Evolutionary conservation across 2,329 filamentous ascomycete species (phyloP).

Genomic region (Fusarium cyanostomum): DNA sequence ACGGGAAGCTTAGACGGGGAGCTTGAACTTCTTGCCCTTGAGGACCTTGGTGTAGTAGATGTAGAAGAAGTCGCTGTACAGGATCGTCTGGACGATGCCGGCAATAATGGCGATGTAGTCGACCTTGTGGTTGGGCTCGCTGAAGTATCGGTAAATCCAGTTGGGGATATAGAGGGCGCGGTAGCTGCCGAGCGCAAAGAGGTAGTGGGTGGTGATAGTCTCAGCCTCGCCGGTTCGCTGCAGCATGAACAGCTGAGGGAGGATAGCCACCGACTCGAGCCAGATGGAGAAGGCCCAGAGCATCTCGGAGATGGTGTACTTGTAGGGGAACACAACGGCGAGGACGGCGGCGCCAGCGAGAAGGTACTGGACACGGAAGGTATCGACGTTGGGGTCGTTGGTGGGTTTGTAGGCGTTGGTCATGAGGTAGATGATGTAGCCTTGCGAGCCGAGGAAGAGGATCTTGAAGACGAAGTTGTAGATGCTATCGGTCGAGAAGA

Average conservation of each 20-base stretch:
- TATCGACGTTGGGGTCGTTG: slow-evolving; percentile 96
- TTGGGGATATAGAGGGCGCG: slow-evolving; percentile 97
- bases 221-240: slow-evolving; percentile 97
- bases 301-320: slow-evolving; percentile 85
- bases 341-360: slow-evolving; percentile 82
- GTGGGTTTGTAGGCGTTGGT: slow-evolving; percentile 97
- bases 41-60: slow-evolving; percentile 98
- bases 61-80: slow-evolving; percentile 99
- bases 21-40: slow-evolving; percentile 88
- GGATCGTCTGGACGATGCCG: slow-evolving; percentile 89
- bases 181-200: slow-evolving; percentile 92
- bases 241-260: slow-evolving; percentile 97
- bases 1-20: slow-evolving; percentile 71
- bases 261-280: slow-evolving; percentile 95
- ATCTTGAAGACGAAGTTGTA: slow-evolving; percentile 98
- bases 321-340: slow-evolving; percentile 84
- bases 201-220: slow-evolving; percentile 98
- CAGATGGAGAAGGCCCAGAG: slow-evolving; percentile 98
- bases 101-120: slow-evolving; percentile 91
- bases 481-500: slow-evolving; percentile 83
- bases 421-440: slow-evolving; percentile 98
- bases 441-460: slow-evolving; percentile 88
- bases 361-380: slow-evolving; percentile 96
- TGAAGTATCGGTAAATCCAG: slow-evolving; percentile 92
- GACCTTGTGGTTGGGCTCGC: slow-evolving; percentile 74